These are phyloP conservation scores for Cryptosporidium ubiquitum DNA, from an alignment of 169 alveolate genomes.

Conservation along the genomic window DNA sequence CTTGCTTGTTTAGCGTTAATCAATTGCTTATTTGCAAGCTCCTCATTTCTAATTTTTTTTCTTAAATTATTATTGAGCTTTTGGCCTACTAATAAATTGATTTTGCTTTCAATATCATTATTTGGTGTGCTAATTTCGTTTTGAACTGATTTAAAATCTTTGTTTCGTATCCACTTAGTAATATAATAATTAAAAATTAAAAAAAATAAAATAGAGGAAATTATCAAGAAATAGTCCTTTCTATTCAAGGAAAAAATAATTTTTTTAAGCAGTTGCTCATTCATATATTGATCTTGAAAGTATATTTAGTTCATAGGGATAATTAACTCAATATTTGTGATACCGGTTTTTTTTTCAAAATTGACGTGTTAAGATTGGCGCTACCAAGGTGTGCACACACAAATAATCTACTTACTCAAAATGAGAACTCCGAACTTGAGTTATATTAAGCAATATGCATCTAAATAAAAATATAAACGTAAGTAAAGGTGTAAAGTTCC, in stretches of 20 bases:
- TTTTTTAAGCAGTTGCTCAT: background rate
- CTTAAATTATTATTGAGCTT: background rate
- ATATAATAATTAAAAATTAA: background rate
- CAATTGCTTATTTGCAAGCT: slow-evolving; percentile 17
- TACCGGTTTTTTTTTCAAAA: slow-evolving; percentile 18
- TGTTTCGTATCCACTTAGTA: slow-evolving; percentile 14
- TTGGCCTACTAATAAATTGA: background rate
- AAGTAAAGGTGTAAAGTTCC: background rate
- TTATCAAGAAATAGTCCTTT: slow-evolving; percentile 19
- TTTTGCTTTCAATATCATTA: background rate
- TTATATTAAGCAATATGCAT: slow-evolving; percentile 27
- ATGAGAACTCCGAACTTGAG: background rate
- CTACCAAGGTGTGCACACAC: slow-evolving; percentile 50
- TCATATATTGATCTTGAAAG: background rate
- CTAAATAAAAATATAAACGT: background rate
- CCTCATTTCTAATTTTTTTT: slow-evolving; percentile 28
- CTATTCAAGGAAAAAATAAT: background rate
- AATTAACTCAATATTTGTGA: background rate
- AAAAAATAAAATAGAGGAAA: slow-evolving; percentile 11
- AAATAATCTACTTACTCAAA: background rate
- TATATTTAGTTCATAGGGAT: background rate
- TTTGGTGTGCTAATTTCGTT: background rate
- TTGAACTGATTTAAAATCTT: background rate
- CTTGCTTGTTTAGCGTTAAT: slow-evolving; percentile 54
- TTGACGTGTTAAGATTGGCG: slow-evolving; percentile 47